These are phyloP conservation scores for Dactylonectria estremocensis DNA, from an alignment of 2,329 filamentous ascomycete species.

Conservation along the genomic window DNA sequence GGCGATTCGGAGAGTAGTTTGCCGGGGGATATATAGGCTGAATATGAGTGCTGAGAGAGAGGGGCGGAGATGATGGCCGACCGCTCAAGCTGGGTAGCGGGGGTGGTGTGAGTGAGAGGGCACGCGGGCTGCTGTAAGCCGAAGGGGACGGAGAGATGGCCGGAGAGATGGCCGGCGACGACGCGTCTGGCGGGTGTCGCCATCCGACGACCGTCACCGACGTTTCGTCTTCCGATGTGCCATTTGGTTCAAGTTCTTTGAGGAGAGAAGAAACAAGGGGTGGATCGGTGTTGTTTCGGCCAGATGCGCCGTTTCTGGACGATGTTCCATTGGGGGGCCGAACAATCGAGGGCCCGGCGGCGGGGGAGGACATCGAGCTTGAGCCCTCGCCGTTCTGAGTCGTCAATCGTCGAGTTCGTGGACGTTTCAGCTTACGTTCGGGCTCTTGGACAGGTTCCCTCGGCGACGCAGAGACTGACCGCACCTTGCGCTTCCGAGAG, in stretches of 20 bases:
- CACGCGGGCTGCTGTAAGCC: constrained; percentile 77
- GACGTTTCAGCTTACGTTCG: constrained; percentile 89
- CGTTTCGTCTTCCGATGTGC: constrained; percentile 70
- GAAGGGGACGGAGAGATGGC: constrained; percentile 75
- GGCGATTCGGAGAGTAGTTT: constrained; percentile 77
- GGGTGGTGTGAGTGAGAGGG: constrained; percentile 78
- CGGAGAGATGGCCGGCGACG: constrained; percentile 78
- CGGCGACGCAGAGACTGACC: constrained; percentile 80
- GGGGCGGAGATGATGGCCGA: constrained; percentile 75
- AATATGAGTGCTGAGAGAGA: constrained; percentile 79
- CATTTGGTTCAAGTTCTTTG: constrained; percentile 85
- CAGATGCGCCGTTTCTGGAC: constrained; percentile 41
- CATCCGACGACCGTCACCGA: constrained; percentile 45
- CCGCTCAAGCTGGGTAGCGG: constrained; percentile 69
- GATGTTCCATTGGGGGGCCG: constrained; percentile 37
- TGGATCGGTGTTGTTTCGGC: constrained; percentile 66
- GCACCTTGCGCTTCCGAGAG: constrained; percentile 80
- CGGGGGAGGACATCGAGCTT: constrained; percentile 56
- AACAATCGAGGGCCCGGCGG: constrained; percentile 32
- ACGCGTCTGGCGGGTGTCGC: constrained; percentile 54
- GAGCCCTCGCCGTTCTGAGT: constrained; percentile 64
- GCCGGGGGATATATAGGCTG: constrained; percentile 82
- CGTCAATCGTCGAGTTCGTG: constrained; percentile 80
- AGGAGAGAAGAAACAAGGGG: constrained; percentile 90
- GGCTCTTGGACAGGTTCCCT: constrained; percentile 78